These are phyloP conservation scores for Stachybotrys chartarum DNA, from an alignment of 2,329 filamentous ascomycete species.

Conservation along the genomic window DNA sequence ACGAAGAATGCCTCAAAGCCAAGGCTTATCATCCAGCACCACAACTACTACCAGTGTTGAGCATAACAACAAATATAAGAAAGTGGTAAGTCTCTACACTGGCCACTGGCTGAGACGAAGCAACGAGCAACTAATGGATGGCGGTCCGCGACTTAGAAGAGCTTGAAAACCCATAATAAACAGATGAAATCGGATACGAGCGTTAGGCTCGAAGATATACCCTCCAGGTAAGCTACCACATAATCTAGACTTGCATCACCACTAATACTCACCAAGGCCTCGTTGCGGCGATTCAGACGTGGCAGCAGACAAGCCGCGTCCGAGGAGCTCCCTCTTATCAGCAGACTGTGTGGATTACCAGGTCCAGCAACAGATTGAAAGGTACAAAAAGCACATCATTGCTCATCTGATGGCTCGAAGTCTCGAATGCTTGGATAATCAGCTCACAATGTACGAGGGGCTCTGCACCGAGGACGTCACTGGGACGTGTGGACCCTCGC, in stretches of 20 bases:
- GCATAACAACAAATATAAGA: no score
- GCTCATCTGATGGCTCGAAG: constrained; percentile 8
- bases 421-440: constrained; percentile 7
- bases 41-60: no score
- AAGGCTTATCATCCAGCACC: no score
- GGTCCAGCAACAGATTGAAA: constrained; percentile 5
- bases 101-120: no score
- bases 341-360: constrained; percentile 7
- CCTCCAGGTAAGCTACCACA: background rate
- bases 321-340: constrained; percentile 2
- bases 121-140: no score
- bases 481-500: background rate
- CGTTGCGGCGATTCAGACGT: background rate
- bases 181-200: background rate
- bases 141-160: no score
- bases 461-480: constrained; percentile 3
- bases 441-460: constrained; percentile 10
- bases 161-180: background rate
- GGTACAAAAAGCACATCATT: constrained; percentile 8
- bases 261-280: background rate
- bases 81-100: no score
- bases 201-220: background rate
- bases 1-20: no score
- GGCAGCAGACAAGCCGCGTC: background rate
- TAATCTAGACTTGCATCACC: no score